Conservation (phyloP, 73 alveolate species). For the Stentor roeselii region DNA sequence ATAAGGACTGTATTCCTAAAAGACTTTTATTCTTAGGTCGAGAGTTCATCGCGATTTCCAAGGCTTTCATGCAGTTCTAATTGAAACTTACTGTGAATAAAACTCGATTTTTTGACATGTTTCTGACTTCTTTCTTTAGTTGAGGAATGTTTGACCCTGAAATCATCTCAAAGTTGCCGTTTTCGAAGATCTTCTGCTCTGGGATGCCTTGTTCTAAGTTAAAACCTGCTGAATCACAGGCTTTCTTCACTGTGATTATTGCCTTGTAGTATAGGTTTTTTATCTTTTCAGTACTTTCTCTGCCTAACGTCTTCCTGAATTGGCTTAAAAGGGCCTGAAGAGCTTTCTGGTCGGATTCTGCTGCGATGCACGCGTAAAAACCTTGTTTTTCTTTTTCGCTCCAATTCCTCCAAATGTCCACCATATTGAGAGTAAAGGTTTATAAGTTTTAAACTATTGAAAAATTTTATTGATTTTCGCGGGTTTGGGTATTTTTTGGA, state of each 20-base stretch:
- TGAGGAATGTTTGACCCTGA: neutral
- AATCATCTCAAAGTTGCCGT: neutral
- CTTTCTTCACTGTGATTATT: slow-evolving; percentile 6
- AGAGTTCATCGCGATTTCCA: neutral
- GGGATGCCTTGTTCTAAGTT: neutral
- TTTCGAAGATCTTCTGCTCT: neutral
- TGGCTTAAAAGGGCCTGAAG: slow-evolving; percentile 17
- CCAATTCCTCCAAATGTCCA: slow-evolving; percentile 19
- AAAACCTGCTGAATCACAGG: neutral
- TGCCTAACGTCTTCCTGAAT: neutral
- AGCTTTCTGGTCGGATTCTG: slow-evolving; percentile 13
- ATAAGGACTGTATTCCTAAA: neutral
- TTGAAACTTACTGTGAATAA: neutral
- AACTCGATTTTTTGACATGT: neutral
- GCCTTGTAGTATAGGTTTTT: slow-evolving; percentile 2
- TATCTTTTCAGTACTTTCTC: slow-evolving; percentile 5
- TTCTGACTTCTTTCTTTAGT: neutral
- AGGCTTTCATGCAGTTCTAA: slow-evolving; percentile 18
- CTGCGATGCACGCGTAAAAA: neutral
- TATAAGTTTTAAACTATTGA: too few relatives aligned
- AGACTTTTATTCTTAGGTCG: neutral
- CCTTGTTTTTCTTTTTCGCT: slow-evolving; percentile 27
- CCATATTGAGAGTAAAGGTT: too few relatives aligned
- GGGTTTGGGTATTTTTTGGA: too few relatives aligned
- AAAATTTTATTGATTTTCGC: too few relatives aligned